Conservation (phyloP, 495 filamentous ascomycete genomes). For the Echria macrotheca region DNA sequence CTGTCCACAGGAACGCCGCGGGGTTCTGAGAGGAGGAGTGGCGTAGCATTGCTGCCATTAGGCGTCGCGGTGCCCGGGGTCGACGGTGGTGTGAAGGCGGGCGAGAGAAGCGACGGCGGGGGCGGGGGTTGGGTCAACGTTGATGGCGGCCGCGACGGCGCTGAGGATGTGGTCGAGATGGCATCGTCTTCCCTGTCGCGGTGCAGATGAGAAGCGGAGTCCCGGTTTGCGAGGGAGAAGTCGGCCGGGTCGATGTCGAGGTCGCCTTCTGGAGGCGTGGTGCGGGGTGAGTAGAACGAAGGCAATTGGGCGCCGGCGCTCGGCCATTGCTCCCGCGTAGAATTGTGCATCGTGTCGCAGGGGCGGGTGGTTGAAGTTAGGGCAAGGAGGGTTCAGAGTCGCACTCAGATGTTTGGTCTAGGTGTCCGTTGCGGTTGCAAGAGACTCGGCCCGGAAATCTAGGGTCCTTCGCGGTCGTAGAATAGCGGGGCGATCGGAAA, state of each 20-base stretch:
- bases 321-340: slow-evolving; percentile 18
- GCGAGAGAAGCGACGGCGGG: slow-evolving; percentile 54
- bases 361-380: neutral
- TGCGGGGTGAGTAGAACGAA: slow-evolving; percentile 45
- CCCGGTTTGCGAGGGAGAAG: slow-evolving; percentile 14
- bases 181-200: slow-evolving; percentile 1
- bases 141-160: slow-evolving; percentile 1
- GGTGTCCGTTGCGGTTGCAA: neutral
- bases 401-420: neutral
- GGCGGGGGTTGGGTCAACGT: slow-evolving; percentile 29
- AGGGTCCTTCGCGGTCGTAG: neutral
- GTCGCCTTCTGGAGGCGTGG: slow-evolving; percentile 20
- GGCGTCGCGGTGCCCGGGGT: slow-evolving; percentile 62
- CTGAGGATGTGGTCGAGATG: slow-evolving; percentile 12
- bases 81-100: slow-evolving; percentile 75
- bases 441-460: slow-evolving; percentile 1
- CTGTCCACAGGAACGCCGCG: slow-evolving; percentile 52
- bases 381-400: neutral
- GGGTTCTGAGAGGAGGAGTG: slow-evolving; percentile 30
- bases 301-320: slow-evolving; percentile 31
- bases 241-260: slow-evolving; percentile 16
- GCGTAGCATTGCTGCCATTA: slow-evolving; percentile 20
- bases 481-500: neutral
- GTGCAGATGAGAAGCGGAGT: neutral
- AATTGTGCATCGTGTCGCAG: slow-evolving; percentile 16